Conservation (phyloP, 2,329 filamentous ascomycete genomes). For the Cladosporium sp. region DNA sequence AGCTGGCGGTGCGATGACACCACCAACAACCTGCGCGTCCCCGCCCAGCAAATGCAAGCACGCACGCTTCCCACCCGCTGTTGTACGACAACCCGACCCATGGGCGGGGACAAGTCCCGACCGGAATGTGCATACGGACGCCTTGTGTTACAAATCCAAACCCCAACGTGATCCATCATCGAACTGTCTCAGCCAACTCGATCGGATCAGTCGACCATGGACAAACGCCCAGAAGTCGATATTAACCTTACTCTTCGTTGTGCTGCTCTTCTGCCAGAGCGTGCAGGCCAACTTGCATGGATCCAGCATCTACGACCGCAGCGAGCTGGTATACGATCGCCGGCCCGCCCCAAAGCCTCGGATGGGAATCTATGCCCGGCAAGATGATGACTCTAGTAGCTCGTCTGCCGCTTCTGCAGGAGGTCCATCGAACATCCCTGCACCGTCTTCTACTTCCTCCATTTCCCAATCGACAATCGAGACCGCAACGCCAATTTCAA, state of each 20-base stretch:
- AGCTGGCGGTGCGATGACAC: conserved; percentile 25
- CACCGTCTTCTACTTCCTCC: conserved; percentile 17
- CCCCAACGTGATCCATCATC: conserved; percentile 13
- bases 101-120: conserved; percentile 14
- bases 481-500: conserved; percentile 20
- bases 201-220: conserved; percentile 8
- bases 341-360: conserved; percentile 22
- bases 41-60: conserved; percentile 25
- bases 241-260: conserved; percentile 17
- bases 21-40: conserved; percentile 14
- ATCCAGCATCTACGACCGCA: conserved; percentile 14
- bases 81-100: conserved; percentile 17
- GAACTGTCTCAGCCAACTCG: conserved; percentile 11
- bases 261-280: conserved; percentile 21
- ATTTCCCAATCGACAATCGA: conserved; percentile 12
- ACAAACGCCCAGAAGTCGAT: conserved; percentile 11
- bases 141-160: conserved; percentile 20
- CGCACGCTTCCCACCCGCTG: conserved; percentile 19
- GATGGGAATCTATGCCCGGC: conserved; percentile 21
- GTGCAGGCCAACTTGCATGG: conserved; percentile 19
- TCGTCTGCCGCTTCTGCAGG: conserved; percentile 15
- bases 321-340: conserved; percentile 26
- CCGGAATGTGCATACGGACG: conserved; percentile 21
- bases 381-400: conserved; percentile 18
- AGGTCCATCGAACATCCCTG: conserved; percentile 12